These are phyloP conservation scores for Phaeotremella skinneri DNA, from an alignment of 768 basidiomycete species.

Conservation along the genomic window DNA sequence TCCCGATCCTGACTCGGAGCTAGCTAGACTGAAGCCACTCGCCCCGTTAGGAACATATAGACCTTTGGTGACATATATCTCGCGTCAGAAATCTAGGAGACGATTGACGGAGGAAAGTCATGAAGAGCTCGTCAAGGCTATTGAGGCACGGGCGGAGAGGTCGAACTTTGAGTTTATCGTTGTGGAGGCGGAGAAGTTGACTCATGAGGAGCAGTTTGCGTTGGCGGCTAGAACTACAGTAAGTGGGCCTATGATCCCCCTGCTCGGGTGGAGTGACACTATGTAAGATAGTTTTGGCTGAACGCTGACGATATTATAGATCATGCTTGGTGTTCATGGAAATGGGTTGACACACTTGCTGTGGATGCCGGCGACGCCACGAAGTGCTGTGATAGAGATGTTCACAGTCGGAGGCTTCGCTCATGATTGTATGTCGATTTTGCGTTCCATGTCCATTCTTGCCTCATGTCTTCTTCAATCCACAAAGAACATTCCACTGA, in stretches of 20 bases:
- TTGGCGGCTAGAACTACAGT: slow-evolving; percentile 50
- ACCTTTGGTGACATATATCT: slow-evolving; percentile 88
- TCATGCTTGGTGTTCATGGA: slow-evolving; percentile 92
- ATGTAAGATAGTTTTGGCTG: background rate
- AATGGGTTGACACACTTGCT: slow-evolving; percentile 83
- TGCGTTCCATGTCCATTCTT: background rate
- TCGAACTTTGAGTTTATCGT: slow-evolving; percentile 66
- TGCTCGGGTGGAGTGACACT: background rate
- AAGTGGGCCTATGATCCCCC: slow-evolving; percentile 16
- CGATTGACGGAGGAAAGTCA: slow-evolving; percentile 77
- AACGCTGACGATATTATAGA: slow-evolving; percentile 58
- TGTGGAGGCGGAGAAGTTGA: slow-evolving; percentile 50
- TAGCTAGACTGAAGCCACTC: slow-evolving; percentile 17
- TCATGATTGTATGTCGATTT: slow-evolving; percentile 74
- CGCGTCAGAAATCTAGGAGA: slow-evolving; percentile 73
- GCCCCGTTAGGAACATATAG: slow-evolving; percentile 43
- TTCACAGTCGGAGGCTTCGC: slow-evolving; percentile 83
- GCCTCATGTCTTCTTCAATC: background rate
- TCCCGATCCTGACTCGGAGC: slow-evolving; percentile 13
- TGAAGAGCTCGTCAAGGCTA: slow-evolving; percentile 68
- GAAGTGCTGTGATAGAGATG: slow-evolving; percentile 88
- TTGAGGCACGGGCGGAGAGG: slow-evolving; percentile 64
- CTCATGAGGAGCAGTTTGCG: slow-evolving; percentile 50
- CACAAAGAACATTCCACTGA: slow-evolving; percentile 14
- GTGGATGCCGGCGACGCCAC: slow-evolving; percentile 84